Percentiles rank a stretch among this genome's conserved stretches.
phyloP scores from a whole-genome alignment of 352 stramenopile species.

The Aphanomyces invadans region DNA sequence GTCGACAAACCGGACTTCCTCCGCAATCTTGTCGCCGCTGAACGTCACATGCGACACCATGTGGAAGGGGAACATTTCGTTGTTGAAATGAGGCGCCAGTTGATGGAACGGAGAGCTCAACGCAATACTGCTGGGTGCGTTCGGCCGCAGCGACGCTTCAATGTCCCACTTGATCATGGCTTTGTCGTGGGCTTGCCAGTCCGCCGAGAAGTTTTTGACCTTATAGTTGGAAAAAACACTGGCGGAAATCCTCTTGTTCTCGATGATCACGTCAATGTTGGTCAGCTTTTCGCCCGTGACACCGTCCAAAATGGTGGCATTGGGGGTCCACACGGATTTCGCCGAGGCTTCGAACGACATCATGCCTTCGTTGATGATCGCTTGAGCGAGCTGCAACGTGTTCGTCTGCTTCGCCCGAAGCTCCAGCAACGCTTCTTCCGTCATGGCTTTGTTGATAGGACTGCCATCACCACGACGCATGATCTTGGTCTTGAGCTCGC shows the following conservation, averaged over 20 bases:
- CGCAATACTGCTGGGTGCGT: conserved; percentile 46
- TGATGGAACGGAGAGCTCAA: conserved; percentile 59
- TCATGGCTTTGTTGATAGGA: conserved; percentile 37
- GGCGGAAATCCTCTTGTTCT: conserved; percentile 48
- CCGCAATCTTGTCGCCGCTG: conserved; percentile 59
- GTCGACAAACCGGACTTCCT: conserved; percentile 52
- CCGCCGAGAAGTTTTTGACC: conserved; percentile 73
- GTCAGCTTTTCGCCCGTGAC: conserved; percentile 36
- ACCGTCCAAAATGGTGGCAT: conserved; percentile 65
- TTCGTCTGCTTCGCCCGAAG: conserved; percentile 77
- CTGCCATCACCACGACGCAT: conserved; percentile 38
- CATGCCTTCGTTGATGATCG: conserved; percentile 26
- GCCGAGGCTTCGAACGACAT: conserved; percentile 49
- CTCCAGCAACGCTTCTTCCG: conserved; percentile 56
- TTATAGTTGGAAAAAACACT: conserved; percentile 69
- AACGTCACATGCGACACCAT: conserved; percentile 77
- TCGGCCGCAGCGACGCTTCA: conserved; percentile 43
- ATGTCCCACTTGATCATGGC: conserved; percentile 71
- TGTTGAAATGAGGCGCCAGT: conserved; percentile 40
- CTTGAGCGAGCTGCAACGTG: conserved; percentile 33
- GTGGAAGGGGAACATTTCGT: conserved; percentile 57
- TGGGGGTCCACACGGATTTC: conserved; percentile 46
- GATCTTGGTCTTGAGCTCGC: conserved; percentile 63
- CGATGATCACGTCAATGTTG: conserved; percentile 51
- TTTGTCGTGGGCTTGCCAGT: conserved; percentile 75